Percentiles rank a stretch among this genome's conserved stretches.
Conservation (phyloP, 2,329 filamentous ascomycete genomes). For the Cryphonectria japonica region DNA sequence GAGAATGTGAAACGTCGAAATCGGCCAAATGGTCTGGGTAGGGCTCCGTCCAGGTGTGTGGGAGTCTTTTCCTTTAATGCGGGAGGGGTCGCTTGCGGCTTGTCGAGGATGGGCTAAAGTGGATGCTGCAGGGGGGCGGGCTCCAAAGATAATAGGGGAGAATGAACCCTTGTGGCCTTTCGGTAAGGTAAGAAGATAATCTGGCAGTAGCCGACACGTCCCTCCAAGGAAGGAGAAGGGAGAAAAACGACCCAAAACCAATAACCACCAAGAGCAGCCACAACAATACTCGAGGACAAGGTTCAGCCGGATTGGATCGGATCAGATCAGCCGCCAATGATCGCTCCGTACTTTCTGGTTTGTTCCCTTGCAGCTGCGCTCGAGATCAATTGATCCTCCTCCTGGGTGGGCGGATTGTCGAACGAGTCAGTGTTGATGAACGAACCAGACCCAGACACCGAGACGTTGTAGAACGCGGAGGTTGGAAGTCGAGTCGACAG, state of each 20-base stretch:
- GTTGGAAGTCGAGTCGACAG: not conserved
- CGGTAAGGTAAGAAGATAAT: constrained; percentile 21
- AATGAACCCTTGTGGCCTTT: constrained; percentile 9
- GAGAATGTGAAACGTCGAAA: constrained; percentile 26
- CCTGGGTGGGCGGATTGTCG: constrained; percentile 14
- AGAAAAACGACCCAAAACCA: not conserved
- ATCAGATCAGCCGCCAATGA: not conserved
- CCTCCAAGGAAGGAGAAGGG: not conserved
- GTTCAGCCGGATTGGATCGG: not conserved
- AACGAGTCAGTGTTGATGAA: constrained; percentile 19
- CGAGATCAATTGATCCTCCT: constrained; percentile 7
- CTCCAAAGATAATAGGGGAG: constrained; percentile 11
- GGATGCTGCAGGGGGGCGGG: constrained; percentile 16
- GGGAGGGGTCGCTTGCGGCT: constrained; percentile 19
- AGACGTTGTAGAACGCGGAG: not conserved
- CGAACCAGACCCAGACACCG: not conserved
- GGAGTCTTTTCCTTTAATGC: constrained; percentile 11
- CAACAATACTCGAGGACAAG: not conserved
- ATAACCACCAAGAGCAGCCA: too few relatives aligned
- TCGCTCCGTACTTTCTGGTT: too few relatives aligned
- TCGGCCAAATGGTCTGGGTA: constrained; percentile 19
- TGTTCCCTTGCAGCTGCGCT: not conserved
- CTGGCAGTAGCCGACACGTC: constrained; percentile 5
- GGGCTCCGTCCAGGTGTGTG: constrained; percentile 5
- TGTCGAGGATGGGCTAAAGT: not conserved